phyloP scores from a whole-genome alignment of 78 protist species.

The Carpediemonas membranifera region DNA sequence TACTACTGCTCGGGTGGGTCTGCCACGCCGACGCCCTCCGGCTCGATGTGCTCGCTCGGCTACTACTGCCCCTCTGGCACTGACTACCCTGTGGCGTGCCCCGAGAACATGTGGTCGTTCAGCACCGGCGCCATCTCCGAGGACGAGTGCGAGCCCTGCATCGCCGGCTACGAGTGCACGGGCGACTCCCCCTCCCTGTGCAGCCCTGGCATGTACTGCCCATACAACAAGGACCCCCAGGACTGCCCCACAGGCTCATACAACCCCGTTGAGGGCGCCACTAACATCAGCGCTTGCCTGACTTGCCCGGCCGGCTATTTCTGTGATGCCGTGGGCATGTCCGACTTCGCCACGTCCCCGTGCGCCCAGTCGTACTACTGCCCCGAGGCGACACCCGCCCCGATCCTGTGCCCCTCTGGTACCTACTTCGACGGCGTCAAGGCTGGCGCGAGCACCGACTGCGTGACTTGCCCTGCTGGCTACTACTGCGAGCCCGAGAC shows the following conservation, averaged over 20 bases:
- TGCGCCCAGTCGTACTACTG: conserved; percentile 18
- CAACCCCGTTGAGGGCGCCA: neutral
- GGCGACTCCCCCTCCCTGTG: conserved; percentile 9
- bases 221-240: neutral
- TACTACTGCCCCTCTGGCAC: neutral
- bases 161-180: neutral
- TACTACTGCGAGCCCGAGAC: neutral
- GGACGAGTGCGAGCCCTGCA: neutral
- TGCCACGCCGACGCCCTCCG: neutral
- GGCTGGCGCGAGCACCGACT: neutral
- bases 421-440: neutral
- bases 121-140: neutral
- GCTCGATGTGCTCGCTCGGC: neutral
- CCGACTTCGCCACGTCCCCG: conserved; percentile 7
- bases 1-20: conserved; percentile 31
- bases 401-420: conserved; percentile 11
- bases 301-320: conserved; percentile 22
- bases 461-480: conserved; percentile 15
- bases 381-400: conserved; percentile 3
- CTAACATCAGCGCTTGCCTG: neutral
- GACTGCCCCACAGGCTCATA: neutral
- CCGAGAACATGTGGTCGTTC: conserved; percentile 2
- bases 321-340: neutral
- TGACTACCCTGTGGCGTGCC: neutral
- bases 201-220: conserved; percentile 25